Conservation (phyloP, 1,284 basidiomycete genomes). For the Ceratobasidium sp. region DNA sequence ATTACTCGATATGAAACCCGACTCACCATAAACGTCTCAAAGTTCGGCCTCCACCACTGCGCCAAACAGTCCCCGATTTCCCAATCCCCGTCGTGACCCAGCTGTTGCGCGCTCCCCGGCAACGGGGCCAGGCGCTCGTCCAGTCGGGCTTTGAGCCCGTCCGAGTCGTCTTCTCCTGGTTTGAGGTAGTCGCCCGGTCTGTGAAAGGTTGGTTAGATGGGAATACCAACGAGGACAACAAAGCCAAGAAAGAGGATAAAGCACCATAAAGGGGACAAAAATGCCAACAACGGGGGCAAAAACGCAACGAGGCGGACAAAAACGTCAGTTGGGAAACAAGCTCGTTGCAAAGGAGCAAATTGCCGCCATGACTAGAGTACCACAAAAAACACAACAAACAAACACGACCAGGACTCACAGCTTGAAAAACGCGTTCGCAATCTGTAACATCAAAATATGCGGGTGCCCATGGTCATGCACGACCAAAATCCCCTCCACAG, state of each 20-base stretch:
- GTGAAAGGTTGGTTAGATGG: no score
- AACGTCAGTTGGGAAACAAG: background rate
- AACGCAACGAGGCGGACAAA: no score
- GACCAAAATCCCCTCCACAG: conserved; percentile 95
- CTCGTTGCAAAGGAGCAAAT: conserved; percentile 9
- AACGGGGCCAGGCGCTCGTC: conserved; percentile 89
- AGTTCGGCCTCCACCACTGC: conserved; percentile 97
- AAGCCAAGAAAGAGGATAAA: no score
- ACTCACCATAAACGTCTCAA: conserved; percentile 96
- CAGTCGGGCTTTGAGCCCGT: conserved; percentile 85
- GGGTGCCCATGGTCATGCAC: conserved; percentile 95
- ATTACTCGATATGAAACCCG: background rate
- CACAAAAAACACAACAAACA: conserved; percentile 4
- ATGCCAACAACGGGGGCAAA: no score
- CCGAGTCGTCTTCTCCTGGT: conserved; percentile 90
- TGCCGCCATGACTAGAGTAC: background rate
- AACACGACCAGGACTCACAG: conserved; percentile 74
- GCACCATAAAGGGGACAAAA: no score
- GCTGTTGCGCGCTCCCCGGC: conserved; percentile 59
- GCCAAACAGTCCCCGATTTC: conserved; percentile 93
- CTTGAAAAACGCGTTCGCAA: conserved; percentile 99
- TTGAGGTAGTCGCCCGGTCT: conserved; percentile 98
- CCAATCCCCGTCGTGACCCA: conserved; percentile 87
- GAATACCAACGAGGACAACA: no score
- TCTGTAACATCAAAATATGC: conserved; percentile 96